Base-by-base conservation (phyloP, 2,329 filamentous ascomycete genomes). In the Westerdykella aurantiaca region DNA sequence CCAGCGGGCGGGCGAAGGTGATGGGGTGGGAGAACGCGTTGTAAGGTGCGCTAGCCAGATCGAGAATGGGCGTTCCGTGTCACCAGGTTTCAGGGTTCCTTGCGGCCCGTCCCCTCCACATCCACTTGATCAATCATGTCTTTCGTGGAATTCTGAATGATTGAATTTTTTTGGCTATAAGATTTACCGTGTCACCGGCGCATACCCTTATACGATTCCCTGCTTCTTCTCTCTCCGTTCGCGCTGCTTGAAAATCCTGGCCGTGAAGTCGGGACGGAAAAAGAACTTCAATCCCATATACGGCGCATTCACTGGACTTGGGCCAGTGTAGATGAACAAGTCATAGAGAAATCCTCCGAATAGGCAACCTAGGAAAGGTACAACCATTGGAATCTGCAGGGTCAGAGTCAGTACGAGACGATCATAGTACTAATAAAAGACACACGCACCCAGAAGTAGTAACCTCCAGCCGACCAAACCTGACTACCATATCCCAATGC, bases 271-370 rank as follows among this genome's bases (percentile, higher is more conserved):
- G 2, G 56, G 60, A 34, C 41, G 25, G 7, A 52, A 41, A 2
- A 83, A 55, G 21, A 77, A 70, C 52, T 75, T 74, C n/a, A 87
- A 57, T 0, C 83, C 83, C 56, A 85, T 62, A 67, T 73, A 82
- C 0, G 82, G 82, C 0, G 75, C 81, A 65, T 88, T 88, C 52
- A 88, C 72, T 1, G 83, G 83, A 51, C 77, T 84, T n/a, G 82
- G 64, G 3, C 84, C 84, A 0, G 81, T 85, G 60, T 82, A 88
- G 33, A 88, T 37, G 70, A 67, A 65, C 2, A 60, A 22, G 49
- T 67, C 60, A 25, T 65, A 64, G 17, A 66, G 40, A 17, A 61
- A 57, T 0, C 53, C 60, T 1, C 62, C 58, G 43, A 63, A 63
- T 3, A 51, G 47, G 41, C 60, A 61, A 1, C 84, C 85, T 9